A percentile compares a stretch with the other conserved stretches of the same genome.
Conservation (phyloP, 495 filamentous ascomycete species). For the Penicillium paradoxum region DNA sequence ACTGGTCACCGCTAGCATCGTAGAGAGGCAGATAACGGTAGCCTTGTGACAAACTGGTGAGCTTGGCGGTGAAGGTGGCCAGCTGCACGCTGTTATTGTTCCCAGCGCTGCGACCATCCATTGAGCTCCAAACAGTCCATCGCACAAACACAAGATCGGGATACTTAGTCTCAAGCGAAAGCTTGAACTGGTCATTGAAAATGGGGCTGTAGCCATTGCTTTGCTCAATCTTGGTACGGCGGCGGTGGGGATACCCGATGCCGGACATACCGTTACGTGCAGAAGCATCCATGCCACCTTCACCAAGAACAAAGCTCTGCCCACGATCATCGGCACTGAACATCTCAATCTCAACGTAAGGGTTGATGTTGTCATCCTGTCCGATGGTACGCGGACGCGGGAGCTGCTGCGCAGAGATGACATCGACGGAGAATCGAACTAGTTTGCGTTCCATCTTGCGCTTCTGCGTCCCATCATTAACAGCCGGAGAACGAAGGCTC, state of each 20-base stretch:
- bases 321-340: slow-evolving; percentile 89
- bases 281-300: slow-evolving; percentile 67
- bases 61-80: slow-evolving; percentile 87
- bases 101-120: slow-evolving; percentile 59
- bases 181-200: slow-evolving; percentile 69
- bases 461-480: slow-evolving; percentile 35
- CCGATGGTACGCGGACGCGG: slow-evolving; percentile 70
- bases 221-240: slow-evolving; percentile 68
- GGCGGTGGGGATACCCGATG: slow-evolving; percentile 69
- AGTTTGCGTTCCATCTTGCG: slow-evolving; percentile 59
- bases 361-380: slow-evolving; percentile 72
- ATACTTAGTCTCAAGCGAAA: slow-evolving; percentile 81
- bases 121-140: slow-evolving; percentile 82
- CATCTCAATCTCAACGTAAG: slow-evolving; percentile 91
- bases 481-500: slow-evolving; percentile 62
- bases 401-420: slow-evolving; percentile 92
- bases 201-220: slow-evolving; percentile 90
- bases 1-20: slow-evolving; percentile 82
- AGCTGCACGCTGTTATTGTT: slow-evolving; percentile 61
- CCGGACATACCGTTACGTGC: slow-evolving; percentile 65
- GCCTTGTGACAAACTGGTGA: slow-evolving; percentile 84
- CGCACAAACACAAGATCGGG: slow-evolving; percentile 91
- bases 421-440: slow-evolving; percentile 76
- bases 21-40: slow-evolving; percentile 95
- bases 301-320: slow-evolving; percentile 53